Percentiles rank a stretch among this genome's conserved stretches.
Conservation (phyloP, 202 grass and related monocot genomes). For the Brachypodium distachyon region DNA sequence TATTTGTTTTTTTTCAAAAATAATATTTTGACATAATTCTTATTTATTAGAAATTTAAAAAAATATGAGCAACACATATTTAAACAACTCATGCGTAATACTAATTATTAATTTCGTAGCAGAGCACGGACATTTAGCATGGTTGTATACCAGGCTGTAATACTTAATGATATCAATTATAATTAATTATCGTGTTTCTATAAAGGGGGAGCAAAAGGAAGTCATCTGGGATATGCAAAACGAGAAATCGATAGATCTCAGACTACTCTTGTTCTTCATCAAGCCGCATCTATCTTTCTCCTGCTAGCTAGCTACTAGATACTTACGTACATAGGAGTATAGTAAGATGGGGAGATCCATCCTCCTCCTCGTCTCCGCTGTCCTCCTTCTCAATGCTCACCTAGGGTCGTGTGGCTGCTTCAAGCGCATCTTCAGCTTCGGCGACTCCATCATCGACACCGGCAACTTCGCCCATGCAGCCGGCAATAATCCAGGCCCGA, state of each 20-base stretch:
- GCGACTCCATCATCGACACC: constrained; percentile 47
- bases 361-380: neutral
- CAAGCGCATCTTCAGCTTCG: constrained; percentile 41
- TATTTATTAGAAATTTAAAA: too few relatives aligned
- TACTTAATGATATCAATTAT: too few relatives aligned
- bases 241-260: neutral
- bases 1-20: too few relatives aligned
- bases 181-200: too few relatives aligned
- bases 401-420: constrained; percentile 23
- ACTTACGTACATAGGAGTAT: neutral
- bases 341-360: neutral
- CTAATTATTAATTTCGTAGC: too few relatives aligned
- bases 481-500: neutral
- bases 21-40: too few relatives aligned
- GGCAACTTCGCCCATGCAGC: constrained; percentile 19
- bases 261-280: too few relatives aligned
- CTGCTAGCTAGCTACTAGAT: neutral
- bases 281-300: neutral
- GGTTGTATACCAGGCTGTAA: too few relatives aligned
- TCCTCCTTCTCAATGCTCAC: constrained; percentile 8
- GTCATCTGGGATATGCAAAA: neutral
- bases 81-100: too few relatives aligned
- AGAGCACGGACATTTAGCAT: too few relatives aligned
- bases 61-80: too few relatives aligned
- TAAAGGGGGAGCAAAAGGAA: neutral